Percentiles rank a stretch among this genome's conserved stretches.
Evolutionary conservation across 441 rosid species (phyloP).

Genomic region (Bocquillonia castaneifolia): DNA sequence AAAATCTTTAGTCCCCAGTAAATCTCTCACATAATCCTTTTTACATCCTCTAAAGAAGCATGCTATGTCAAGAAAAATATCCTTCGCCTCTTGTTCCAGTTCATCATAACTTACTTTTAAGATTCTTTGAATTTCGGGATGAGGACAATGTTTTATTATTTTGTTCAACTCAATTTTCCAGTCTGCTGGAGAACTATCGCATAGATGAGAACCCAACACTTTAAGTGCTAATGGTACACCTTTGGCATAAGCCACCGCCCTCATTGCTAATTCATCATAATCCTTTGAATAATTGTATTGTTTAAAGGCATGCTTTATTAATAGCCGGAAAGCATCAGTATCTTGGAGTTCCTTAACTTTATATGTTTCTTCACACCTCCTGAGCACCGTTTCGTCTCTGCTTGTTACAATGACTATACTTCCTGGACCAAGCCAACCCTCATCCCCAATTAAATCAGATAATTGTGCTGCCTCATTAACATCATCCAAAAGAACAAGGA

Average conservation of each 20-base stretch:
- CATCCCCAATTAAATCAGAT: not conserved
- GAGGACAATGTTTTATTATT: slow-evolving; percentile 3
- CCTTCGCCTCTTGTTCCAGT: not conserved
- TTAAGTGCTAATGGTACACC: slow-evolving; percentile 20
- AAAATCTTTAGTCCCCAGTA: not conserved
- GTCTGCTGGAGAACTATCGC: not conserved
- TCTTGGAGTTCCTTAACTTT: not conserved
- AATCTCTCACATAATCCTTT: not conserved
- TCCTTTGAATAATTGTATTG: not conserved
- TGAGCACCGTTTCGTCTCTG: slow-evolving; percentile 4
- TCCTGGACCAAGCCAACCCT: slow-evolving; percentile 13
- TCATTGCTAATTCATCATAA: not conserved
- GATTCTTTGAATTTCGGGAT: not conserved
- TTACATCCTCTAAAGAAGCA: slow-evolving; percentile 19
- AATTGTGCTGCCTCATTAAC: not conserved
- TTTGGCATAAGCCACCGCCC: not conserved
- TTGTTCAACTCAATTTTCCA: slow-evolving; percentile 14
- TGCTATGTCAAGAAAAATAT: slow-evolving; percentile 22
- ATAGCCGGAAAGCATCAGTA: slow-evolving; percentile 10
- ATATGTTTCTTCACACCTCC: not conserved
- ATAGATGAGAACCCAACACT: slow-evolving; percentile 23
- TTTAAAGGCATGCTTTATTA: slow-evolving; percentile 7
- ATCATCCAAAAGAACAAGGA: slow-evolving; percentile 1
- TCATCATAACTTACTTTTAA: slow-evolving; percentile 8
- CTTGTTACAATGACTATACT: slow-evolving; percentile 15